Conservation (phyloP, 2,329 filamentous ascomycete genomes). For the Sarocladiaceae sp. region DNA sequence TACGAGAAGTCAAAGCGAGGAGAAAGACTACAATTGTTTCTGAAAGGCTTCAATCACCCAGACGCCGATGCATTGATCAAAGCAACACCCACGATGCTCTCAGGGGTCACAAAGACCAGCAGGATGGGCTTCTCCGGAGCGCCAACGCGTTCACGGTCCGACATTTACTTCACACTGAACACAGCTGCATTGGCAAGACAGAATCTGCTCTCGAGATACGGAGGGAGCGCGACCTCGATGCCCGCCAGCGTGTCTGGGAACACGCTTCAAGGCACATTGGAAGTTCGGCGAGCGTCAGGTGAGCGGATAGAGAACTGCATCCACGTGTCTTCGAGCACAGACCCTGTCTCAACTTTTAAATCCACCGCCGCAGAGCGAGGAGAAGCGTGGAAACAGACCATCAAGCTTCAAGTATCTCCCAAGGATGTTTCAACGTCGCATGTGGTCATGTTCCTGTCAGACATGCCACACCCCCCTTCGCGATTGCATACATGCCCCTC, state of each 20-base stretch:
- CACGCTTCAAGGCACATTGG: slow-evolving; percentile 83
- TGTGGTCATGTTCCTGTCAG: slow-evolving; percentile 83
- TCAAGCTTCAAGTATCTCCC: slow-evolving; percentile 74
- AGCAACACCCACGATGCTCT: slow-evolving; percentile 80
- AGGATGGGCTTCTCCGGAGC: slow-evolving; percentile 94
- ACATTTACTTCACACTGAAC: slow-evolving; percentile 88
- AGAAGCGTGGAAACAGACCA: slow-evolving; percentile 81
- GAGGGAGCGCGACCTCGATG: slow-evolving; percentile 71
- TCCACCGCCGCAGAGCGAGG: slow-evolving; percentile 77
- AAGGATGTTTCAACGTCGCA: slow-evolving; percentile 80
- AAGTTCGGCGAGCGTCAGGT: slow-evolving; percentile 75
- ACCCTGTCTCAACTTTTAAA: slow-evolving; percentile 79
- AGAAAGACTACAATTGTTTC: slow-evolving; percentile 73
- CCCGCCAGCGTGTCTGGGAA: slow-evolving; percentile 57
- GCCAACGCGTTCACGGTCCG: slow-evolving; percentile 80
- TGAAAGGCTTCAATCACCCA: slow-evolving; percentile 71
- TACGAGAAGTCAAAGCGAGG: slow-evolving; percentile 70
- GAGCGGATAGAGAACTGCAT: slow-evolving; percentile 86
- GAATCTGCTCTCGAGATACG: slow-evolving; percentile 60
- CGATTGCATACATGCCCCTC: slow-evolving; percentile 85
- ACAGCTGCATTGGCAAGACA: slow-evolving; percentile 77
- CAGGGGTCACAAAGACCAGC: slow-evolving; percentile 73
- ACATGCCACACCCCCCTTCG: slow-evolving; percentile 87
- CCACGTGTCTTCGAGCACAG: slow-evolving; percentile 76
- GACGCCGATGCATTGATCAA: slow-evolving; percentile 81